Base-by-base conservation (phyloP, 1,139 yeast species). In the Saccharomyces hybrid region DNA sequence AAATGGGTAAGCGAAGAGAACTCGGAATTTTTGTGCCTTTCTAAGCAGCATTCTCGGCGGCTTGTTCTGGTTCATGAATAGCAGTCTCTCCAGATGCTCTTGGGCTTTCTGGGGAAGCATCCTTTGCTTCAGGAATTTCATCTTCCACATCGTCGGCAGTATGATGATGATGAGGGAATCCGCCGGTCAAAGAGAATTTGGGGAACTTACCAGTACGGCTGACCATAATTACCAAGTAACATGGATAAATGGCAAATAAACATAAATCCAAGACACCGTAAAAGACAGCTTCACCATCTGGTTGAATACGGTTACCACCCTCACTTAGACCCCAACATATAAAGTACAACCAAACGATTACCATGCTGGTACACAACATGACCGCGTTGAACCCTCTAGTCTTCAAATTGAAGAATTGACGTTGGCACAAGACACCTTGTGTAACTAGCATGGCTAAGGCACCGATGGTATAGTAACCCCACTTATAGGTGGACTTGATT, bases 231-330 rank as follows among this genome's bases (percentile, higher is more conserved):
- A 59, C 48, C 50, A 60, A 53, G 53, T 57, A 64, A 28, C 65
- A 59, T 57, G 84, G 84, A 52, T 79, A 61, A 49, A 75, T 50
- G 49, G 73, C 74, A 63, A 79, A 79, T 52, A 72, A 70, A 50
- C 77, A 61, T 52, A 82, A 63, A 64, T 83, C 88, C 61, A 83
- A 73, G 51, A 83, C 71, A 72, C 88, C 88, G 62, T 80, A 81
- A 71, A 82, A 83, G 20, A 78, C 83, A 52, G 84, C 82, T 67
- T 82, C 87, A n/a, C 84, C 78, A 63, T 81, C 86, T 47, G 84
- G 84, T 61, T 79, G 80, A 59, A 83, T 82, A 48, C 73, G 79
- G 64, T 83, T 83, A 68, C 87, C 87, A 74, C 88, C 88, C 63
- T 83, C 87, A 60, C 79, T 72, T 56, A 83, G 73, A 66, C 82